Evolutionary conservation across 2,329 filamentous ascomycete genomes (phyloP), one percentile per base, ranked within the genome.

Genomic region (Venturia pyrina): DNA sequence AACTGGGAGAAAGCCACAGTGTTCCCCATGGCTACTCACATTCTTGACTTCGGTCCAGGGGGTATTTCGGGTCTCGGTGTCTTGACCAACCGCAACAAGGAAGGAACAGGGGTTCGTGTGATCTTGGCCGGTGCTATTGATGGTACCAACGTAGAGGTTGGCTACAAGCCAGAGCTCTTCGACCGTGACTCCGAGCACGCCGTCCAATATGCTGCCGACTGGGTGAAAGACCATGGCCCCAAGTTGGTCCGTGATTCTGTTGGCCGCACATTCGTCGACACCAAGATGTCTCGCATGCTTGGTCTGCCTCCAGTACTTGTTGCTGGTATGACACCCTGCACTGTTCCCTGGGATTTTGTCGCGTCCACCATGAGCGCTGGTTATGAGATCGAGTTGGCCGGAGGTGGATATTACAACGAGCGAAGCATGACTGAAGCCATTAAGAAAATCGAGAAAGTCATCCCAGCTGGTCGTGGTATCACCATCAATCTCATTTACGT

Each of bases 141-240:
- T 72, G 93, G 93, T 63, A 92, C 92, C 24, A 89, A 96, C 67
- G 83, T 85, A 41, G 95, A 98, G 77, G 89, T 99, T 68, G 95
- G 95, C 65, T 99, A 97, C 83, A 99, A 99, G 83, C 89, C 93
- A 1, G 95, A 99, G 79, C 83, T 99, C 63, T 99, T 99, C 72
- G 93, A 99, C 75, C 89, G 95, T 66, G 95, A 99, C 75, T 91
- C 93, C 73, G 91, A 97, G 74, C 87, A 97, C 73, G 93, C 95
- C 5, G 89, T 99, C 73, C 95, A 93, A 77, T 98, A 92, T 75
- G 93, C 95, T 62, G 89, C 92, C 40, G 91, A 99, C 77, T 99
- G 96, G 96, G 92, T 99, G 66, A 96, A 96, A 78, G 93, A 97
- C 76, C 93, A 95, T 74, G 93, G 93, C 11, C 95, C 96, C n/a